These are phyloP conservation scores for Filobasidium floriforme DNA, from an alignment of 768 basidiomycete species.

Conservation along the genomic window DNA sequence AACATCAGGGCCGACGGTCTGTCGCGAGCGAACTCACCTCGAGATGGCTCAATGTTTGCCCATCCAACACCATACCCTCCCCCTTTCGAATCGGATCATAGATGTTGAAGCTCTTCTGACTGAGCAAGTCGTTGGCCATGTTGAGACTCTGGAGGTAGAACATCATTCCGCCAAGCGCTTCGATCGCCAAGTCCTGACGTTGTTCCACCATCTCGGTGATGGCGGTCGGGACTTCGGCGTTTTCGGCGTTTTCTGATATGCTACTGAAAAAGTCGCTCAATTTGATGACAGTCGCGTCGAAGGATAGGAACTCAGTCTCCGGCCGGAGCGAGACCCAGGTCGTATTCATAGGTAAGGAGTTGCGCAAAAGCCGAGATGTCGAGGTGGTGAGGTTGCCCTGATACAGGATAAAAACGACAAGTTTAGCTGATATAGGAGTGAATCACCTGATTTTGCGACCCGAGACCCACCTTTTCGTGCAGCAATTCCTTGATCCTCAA, in stretches of 20 bases:
- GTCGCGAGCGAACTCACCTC: conserved; percentile 55
- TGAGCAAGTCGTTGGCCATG: conserved; percentile 88
- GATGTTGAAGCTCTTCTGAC: conserved; percentile 94
- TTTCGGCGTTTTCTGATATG: too few relatives aligned
- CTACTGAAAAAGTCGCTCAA: conserved; percentile 35
- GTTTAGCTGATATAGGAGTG: too few relatives aligned
- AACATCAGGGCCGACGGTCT: too few relatives aligned
- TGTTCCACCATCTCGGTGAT: conserved; percentile 67
- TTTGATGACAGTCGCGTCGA: conserved; percentile 29
- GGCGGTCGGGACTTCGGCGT: conserved; percentile 54
- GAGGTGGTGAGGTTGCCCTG: conserved; percentile 79
- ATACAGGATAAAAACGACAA: conserved; percentile 22
- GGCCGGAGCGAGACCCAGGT: conserved; percentile 77
- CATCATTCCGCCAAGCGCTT: conserved; percentile 82
- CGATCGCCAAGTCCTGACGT: conserved; percentile 55
- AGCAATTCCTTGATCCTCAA: conserved; percentile 84
- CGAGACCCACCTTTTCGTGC: conserved; percentile 64
- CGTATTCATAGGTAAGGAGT: conserved; percentile 68
- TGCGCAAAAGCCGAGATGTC: conserved; percentile 73
- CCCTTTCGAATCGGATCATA: conserved; percentile 92
- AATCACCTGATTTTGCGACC: too few relatives aligned
- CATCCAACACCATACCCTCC: conserved; percentile 78
- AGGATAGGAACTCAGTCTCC: conserved; percentile 68
- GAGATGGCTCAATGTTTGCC: conserved; percentile 88
- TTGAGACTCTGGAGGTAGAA: conserved; percentile 88